Conservation (phyloP, 2,329 filamentous ascomycete species). For the Sporothrix mexicana region DNA sequence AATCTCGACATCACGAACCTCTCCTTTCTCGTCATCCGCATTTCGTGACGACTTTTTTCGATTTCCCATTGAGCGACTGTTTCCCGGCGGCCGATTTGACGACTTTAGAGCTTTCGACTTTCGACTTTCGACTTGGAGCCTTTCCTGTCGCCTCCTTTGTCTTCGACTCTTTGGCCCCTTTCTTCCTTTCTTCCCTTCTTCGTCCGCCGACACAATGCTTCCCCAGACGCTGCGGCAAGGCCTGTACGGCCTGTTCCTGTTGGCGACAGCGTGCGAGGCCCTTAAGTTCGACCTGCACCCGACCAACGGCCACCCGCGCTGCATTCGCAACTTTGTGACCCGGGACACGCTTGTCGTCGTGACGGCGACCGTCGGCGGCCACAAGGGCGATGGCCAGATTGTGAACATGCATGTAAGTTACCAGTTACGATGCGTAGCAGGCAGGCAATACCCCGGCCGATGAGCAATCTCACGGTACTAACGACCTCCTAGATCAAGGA, state of each 20-base stretch:
- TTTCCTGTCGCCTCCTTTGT: background rate
- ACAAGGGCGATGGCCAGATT: constrained; percentile 86
- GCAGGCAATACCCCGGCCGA: background rate
- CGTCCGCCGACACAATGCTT: constrained; percentile 31
- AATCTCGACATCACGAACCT: constrained; percentile 9
- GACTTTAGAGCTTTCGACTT: too few species aligned
- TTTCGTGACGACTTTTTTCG: background rate
- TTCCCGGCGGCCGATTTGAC: background rate
- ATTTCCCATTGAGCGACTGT: background rate
- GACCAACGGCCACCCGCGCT: constrained; percentile 72
- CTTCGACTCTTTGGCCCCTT: background rate
- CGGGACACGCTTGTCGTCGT: constrained; percentile 95
- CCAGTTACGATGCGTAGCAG: background rate
- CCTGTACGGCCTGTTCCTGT: constrained; percentile 63
- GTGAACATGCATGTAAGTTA: constrained; percentile 87
- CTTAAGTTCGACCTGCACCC: constrained; percentile 94
- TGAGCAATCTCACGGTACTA: background rate
- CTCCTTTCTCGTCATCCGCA: constrained; percentile 6
- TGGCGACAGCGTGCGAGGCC: constrained; percentile 64
- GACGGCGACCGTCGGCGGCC: constrained; percentile 84
- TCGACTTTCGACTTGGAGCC: too few species aligned
- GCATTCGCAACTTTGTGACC: constrained; percentile 93
- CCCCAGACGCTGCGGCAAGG: constrained; percentile 61
- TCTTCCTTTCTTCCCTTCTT: background rate
- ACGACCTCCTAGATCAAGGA: constrained; percentile 76